Percentiles rank a stretch among this genome's conserved stretches.
Evolutionary conservation across 192 early-diverging fungal genomes (phyloP).

Genomic region (Entomortierella beljakovae): DNA sequence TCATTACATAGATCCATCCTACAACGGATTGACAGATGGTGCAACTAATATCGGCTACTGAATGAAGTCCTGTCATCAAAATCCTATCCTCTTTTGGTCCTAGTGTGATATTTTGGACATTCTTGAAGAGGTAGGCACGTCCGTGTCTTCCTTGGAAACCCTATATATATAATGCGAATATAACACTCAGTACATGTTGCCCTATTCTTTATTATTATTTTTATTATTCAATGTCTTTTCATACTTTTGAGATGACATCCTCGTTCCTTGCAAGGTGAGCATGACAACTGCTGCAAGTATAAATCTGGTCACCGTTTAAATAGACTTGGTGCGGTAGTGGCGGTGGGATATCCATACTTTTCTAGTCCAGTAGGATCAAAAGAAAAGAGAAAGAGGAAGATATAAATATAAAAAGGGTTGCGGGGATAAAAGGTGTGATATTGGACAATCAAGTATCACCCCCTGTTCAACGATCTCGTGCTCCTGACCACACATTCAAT

Average conservation of each 20-base stretch:
- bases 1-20: slow-evolving; percentile 71
- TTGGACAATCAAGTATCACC: not conserved
- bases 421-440: not conserved
- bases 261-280: slow-evolving; percentile 65
- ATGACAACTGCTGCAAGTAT: slow-evolving; percentile 66
- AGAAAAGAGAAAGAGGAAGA: slow-evolving; percentile 29
- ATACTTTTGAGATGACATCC: slow-evolving; percentile 68
- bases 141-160: slow-evolving; percentile 67
- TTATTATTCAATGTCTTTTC: not conserved
- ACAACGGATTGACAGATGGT: slow-evolving; percentile 60
- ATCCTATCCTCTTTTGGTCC: slow-evolving; percentile 67
- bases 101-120: slow-evolving; percentile 62
- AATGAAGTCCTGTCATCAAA: slow-evolving; percentile 69
- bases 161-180: slow-evolving; percentile 9
- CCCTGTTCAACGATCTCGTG: not conserved
- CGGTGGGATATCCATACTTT: no score
- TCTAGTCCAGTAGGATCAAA: no score
- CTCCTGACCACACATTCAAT: slow-evolving; percentile 1
- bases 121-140: slow-evolving; percentile 64
- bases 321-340: slow-evolving; percentile 57
- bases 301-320: slow-evolving; percentile 58
- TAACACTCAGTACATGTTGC: not conserved
- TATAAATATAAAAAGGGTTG: not conserved
- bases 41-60: slow-evolving; percentile 68
- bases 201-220: not conserved